phyloP scores from a whole-genome alignment of 1,139 yeast species.

The Geotrichum europaeum region DNA sequence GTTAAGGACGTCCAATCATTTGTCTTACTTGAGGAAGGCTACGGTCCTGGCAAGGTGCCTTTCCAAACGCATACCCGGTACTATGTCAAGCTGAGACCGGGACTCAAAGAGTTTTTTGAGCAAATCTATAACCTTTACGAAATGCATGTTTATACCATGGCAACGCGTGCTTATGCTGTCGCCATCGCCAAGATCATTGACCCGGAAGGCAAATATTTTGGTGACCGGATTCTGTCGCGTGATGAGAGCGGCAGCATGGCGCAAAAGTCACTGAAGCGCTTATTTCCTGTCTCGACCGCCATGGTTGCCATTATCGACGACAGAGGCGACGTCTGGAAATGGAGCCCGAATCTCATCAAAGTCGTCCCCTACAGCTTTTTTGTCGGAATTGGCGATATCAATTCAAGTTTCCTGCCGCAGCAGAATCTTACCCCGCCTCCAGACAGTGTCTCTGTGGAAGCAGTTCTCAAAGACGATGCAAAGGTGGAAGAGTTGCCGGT shows the following conservation, averaged over 20 bases:
- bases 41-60: constrained; percentile 38
- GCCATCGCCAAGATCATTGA: constrained; percentile 89
- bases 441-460: constrained; percentile 2
- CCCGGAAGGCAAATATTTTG: constrained; percentile 80
- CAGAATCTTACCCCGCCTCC: constrained; percentile 40
- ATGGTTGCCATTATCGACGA: constrained; percentile 97
- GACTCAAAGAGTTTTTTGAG: constrained; percentile 64
- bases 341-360: constrained; percentile 87
- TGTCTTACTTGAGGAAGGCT: constrained; percentile 67
- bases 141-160: constrained; percentile 96
- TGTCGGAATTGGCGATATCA: constrained; percentile 96
- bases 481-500: constrained; percentile 12
- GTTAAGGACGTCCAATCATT: constrained; percentile 77
- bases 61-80: constrained; percentile 36
- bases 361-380: constrained; percentile 95
- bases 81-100: constrained; percentile 89
- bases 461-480: neutral
- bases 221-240: constrained; percentile 83
- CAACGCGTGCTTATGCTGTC: constrained; percentile 90
- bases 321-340: constrained; percentile 98
- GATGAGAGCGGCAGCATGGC: constrained; percentile 93
- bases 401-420: constrained; percentile 84
- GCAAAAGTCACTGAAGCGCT: constrained; percentile 77
- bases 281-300: constrained; percentile 93
- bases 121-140: constrained; percentile 64